phyloP scores from a whole-genome alignment of 108 stramenopile species.

The Cyclotella atomus region DNA sequence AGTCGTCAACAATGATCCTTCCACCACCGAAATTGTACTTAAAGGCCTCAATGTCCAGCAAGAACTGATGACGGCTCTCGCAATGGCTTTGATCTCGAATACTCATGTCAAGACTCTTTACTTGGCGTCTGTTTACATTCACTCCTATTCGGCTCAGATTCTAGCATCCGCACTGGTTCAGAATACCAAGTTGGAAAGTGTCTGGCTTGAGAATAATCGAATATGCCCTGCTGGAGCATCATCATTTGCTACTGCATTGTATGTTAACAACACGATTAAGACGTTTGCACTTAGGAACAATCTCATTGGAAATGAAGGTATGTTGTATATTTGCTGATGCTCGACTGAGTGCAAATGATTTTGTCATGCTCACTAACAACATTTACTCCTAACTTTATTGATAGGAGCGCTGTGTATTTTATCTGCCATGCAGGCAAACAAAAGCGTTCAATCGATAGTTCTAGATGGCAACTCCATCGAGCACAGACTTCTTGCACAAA shows the following conservation, averaged over 20 bases:
- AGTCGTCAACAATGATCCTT: constrained; percentile 4
- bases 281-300: constrained; percentile 1
- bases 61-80: constrained; percentile 4
- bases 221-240: constrained; percentile 9
- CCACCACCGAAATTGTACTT: constrained; percentile 1
- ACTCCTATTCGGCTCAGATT: constrained; percentile 4
- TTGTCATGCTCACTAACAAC: neutral
- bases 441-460: neutral
- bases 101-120: constrained; percentile 7
- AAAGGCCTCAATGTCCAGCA: neutral
- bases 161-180: constrained; percentile 9
- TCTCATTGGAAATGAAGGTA: constrained; percentile 11
- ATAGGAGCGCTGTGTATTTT: neutral
- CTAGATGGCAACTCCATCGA: constrained; percentile 7
- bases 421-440: neutral
- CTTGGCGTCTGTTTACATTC: neutral
- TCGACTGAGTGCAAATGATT: neutral
- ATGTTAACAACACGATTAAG: constrained; percentile 4
- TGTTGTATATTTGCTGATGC: neutral
- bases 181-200: neutral
- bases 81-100: constrained; percentile 11
- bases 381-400: neutral
- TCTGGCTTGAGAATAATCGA: constrained; percentile 8
- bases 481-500: neutral
- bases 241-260: constrained; percentile 3